Evolutionary conservation across 768 basidiomycete species (phyloP).

Genomic region (Lanmaoa pseudosensibilis): DNA sequence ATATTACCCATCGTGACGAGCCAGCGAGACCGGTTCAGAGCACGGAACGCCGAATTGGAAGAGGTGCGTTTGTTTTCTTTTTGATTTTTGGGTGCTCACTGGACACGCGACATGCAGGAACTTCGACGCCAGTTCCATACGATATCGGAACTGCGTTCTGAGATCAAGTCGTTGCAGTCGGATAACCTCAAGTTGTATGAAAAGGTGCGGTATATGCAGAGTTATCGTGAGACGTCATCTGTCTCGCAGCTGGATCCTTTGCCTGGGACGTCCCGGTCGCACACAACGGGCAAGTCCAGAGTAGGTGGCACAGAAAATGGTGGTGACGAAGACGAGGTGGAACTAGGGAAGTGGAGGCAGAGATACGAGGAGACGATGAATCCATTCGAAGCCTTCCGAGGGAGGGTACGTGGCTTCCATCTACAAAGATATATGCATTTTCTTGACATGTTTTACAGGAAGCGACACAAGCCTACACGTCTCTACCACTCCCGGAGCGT

Average conservation of each 20-base stretch:
- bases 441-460: constrained; percentile 54
- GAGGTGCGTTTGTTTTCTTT: constrained; percentile 54
- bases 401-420: constrained; percentile 62
- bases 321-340: constrained; percentile 50
- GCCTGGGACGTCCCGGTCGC: constrained; percentile 38
- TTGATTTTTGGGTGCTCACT: background rate
- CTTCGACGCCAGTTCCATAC: constrained; percentile 92
- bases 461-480: constrained; percentile 89
- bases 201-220: constrained; percentile 98
- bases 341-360: constrained; percentile 83
- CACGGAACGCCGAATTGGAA: constrained; percentile 95
- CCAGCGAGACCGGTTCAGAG: constrained; percentile 96
- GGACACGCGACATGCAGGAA: constrained; percentile 51
- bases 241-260: constrained; percentile 70
- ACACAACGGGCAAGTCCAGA: constrained; percentile 1
- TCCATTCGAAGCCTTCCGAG: constrained; percentile 96
- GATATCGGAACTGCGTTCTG: constrained; percentile 90
- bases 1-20: constrained; percentile 98
- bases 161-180: constrained; percentile 87
- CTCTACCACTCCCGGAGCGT: constrained; percentile 88
- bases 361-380: constrained; percentile 98
- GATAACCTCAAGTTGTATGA: constrained; percentile 99
- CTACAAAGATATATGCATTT: background rate
- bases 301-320: constrained; percentile 19
- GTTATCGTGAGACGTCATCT: constrained; percentile 77